Evolutionary conservation across 2,329 filamentous ascomycete genomes (phyloP).

Genomic region (Cadophora sp.): DNA sequence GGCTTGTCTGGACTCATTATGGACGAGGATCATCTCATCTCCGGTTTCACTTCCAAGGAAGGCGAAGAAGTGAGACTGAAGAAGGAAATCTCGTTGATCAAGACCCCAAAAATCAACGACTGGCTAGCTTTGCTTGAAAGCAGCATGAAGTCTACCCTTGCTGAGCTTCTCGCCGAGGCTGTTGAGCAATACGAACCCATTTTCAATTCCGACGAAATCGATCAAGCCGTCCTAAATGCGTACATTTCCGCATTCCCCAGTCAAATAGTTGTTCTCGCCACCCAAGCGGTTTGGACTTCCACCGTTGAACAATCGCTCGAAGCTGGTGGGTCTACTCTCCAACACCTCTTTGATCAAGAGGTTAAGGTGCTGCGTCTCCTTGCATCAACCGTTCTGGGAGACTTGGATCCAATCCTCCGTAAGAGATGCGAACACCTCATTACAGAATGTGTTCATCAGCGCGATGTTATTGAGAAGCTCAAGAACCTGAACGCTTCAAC

Average conservation of each 20-base stretch:
- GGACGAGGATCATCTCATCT: conserved; percentile 88
- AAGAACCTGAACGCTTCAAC: conserved; percentile 76
- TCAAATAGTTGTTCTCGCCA: conserved; percentile 93
- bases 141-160: conserved; percentile 93
- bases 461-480: conserved; percentile 89
- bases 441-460: conserved; percentile 97
- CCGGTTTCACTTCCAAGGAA: conserved; percentile 94
- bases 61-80: conserved; percentile 87
- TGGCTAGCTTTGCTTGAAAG: conserved; percentile 94
- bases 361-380: conserved; percentile 85
- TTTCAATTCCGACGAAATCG: conserved; percentile 74
- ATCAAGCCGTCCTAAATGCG: conserved; percentile 72
- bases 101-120: conserved; percentile 97
- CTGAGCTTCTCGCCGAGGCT: conserved; percentile 87
- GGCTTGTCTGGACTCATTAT: conserved; percentile 89
- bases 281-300: conserved; percentile 92
- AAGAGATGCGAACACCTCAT: conserved; percentile 99
- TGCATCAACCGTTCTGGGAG: conserved; percentile 86
- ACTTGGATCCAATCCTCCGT: conserved; percentile 83
- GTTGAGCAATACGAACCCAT: conserved; percentile 82
- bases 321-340: conserved; percentile 73
- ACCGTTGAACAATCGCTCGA: conserved; percentile 80
- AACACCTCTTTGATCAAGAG: conserved; percentile 78
- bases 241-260: conserved; percentile 88
- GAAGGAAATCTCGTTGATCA: conserved; percentile 89